phyloP scores from a whole-genome alignment of 495 filamentous ascomycete species.

The Penicillium ochrochloron region DNA sequence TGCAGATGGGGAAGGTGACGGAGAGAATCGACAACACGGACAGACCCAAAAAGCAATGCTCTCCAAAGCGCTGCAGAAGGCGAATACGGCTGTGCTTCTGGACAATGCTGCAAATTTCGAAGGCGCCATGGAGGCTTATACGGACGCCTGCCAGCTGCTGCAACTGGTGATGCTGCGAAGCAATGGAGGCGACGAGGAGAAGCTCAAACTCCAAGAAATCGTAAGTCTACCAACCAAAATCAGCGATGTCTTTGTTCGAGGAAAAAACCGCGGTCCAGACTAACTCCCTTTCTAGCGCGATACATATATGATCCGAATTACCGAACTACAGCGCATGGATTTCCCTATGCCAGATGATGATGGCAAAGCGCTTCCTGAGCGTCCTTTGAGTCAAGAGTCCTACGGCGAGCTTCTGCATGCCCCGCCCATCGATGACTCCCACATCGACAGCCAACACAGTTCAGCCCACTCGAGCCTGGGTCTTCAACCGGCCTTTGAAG shows the following conservation, averaged over 20 bases:
- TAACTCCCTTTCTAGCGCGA: constrained; percentile 60
- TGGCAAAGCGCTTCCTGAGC: constrained; percentile 74
- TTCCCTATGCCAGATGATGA: constrained; percentile 57
- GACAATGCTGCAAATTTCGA: constrained; percentile 95
- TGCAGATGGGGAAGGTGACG: constrained; percentile 35
- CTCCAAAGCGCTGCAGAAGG: constrained; percentile 89
- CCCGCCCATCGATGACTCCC: constrained; percentile 48
- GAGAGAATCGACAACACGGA: constrained; percentile 40
- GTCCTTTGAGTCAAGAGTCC: constrained; percentile 75
- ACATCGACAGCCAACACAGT: constrained; percentile 27
- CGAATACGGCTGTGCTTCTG: constrained; percentile 90
- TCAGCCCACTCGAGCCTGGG: constrained; percentile 27
- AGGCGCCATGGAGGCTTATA: constrained; percentile 89
- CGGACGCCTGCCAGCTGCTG: constrained; percentile 83
- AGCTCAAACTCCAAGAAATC: constrained; percentile 83
- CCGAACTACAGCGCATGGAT: constrained; percentile 75
- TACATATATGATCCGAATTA: constrained; percentile 87
- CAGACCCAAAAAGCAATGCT: constrained; percentile 89
- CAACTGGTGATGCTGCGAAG: constrained; percentile 86
- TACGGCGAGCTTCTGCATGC: constrained; percentile 51
- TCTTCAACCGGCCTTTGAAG: constrained; percentile 29
- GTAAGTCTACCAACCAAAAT: constrained; percentile 57
- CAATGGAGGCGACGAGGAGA: constrained; percentile 77
- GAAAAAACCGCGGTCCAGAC: not conserved
- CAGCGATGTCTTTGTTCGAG: not conserved